These are phyloP conservation scores for Neoboletus magnificus DNA, from an alignment of 768 basidiomycete species.

Conservation along the genomic window DNA sequence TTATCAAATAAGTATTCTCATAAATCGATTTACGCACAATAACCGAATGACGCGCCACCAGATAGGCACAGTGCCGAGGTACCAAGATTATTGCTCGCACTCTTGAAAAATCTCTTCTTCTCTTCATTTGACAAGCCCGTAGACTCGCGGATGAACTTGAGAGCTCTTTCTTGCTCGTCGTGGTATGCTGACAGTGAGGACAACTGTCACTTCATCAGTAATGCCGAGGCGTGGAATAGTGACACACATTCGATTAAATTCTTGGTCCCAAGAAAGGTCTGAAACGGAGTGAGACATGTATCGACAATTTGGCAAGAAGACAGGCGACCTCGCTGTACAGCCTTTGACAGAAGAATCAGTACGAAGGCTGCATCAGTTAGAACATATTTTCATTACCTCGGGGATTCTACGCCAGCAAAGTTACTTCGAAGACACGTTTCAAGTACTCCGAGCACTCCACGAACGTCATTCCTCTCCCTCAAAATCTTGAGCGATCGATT, in stretches of 20 bases:
- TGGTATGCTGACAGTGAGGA: constrained; percentile 61
- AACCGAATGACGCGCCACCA: constrained; percentile 95
- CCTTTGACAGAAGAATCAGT: constrained; percentile 37
- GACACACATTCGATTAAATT: constrained; percentile 76
- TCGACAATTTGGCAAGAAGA: not conserved
- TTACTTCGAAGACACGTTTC: constrained; percentile 89
- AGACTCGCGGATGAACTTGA: constrained; percentile 74
- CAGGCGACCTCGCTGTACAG: constrained; percentile 77
- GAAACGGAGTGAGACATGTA: constrained; percentile 13
- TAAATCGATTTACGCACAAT: constrained; percentile 53
- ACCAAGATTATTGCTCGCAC: constrained; percentile 85
- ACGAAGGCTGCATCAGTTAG: not conserved
- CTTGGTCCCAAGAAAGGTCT: constrained; percentile 95
- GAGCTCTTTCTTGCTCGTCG: constrained; percentile 68
- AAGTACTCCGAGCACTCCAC: constrained; percentile 84
- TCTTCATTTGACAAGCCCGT: constrained; percentile 76
- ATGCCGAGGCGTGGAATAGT: not conserved
- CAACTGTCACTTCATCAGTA: not conserved
- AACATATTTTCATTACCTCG: constrained; percentile 45
- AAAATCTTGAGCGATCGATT: constrained; percentile 67
- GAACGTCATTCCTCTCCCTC: constrained; percentile 74
- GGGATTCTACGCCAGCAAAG: constrained; percentile 89
- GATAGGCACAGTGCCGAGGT: constrained; percentile 90
- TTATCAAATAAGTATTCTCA: not conserved
- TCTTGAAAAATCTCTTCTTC: constrained; percentile 90